These are phyloP conservation scores for Glycine latifolia DNA, from an alignment of 306 rosid species.

Conservation along the genomic window DNA sequence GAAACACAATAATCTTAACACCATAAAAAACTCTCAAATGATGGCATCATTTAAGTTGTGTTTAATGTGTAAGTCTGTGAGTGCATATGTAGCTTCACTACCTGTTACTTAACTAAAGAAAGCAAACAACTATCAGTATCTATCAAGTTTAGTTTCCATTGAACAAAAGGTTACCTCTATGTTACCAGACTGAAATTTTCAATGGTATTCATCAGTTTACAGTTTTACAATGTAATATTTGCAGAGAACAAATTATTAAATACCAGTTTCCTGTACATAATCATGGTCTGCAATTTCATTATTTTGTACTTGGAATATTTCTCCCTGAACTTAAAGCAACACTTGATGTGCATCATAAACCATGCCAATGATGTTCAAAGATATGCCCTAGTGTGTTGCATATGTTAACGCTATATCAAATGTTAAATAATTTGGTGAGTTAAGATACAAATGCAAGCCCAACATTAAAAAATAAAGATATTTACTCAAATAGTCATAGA, in stretches of 20 bases:
- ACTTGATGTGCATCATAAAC: not conserved
- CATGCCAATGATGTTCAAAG: slow-evolving; percentile 1
- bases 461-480: slow-evolving; percentile 15
- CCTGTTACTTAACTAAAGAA: slow-evolving; percentile 16
- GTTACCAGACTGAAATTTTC: slow-evolving; percentile 4
- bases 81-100: slow-evolving; percentile 10
- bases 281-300: not conserved
- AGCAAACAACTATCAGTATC: slow-evolving; percentile 8
- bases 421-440: not conserved
- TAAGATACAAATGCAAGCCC: slow-evolving; percentile 3
- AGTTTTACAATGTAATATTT: slow-evolving; percentile 1
- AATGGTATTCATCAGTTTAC: slow-evolving; percentile 3
- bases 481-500: slow-evolving; percentile 35
- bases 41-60: not conserved
- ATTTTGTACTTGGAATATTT: not conserved
- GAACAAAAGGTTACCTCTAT: slow-evolving; percentile 15
- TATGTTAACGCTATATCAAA: slow-evolving; percentile 26
- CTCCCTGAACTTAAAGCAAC: slow-evolving; percentile 10
- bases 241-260: not conserved
- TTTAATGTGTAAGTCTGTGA: not conserved
- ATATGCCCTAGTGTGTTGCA: slow-evolving; percentile 12
- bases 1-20: slow-evolving; percentile 10
- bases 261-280: not conserved
- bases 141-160: slow-evolving; percentile 14
- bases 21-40: not conserved